Base-by-base conservation (phyloP, 148 eudicot genomes). In the Camellia japonica region DNA sequence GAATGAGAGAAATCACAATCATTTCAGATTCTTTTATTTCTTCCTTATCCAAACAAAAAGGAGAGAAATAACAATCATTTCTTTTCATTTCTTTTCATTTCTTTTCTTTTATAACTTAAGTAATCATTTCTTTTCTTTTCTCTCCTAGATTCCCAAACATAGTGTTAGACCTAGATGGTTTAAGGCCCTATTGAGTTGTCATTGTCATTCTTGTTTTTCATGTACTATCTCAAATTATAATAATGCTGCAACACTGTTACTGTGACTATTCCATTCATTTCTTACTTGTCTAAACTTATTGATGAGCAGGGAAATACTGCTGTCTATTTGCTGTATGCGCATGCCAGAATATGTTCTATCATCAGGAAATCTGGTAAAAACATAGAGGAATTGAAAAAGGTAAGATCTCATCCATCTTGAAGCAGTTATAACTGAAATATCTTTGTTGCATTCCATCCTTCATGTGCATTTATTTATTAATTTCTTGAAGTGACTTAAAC, bases 311-410 rank as follows among this genome's bases (percentile, higher is more conserved):
- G 99, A 83, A 92, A 96, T 79, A 96, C 99, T 71, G 99, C 99
- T 56, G 97, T 95, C n/a, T 95, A 95, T 84, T 80, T 95, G 86
- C 89, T 92, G 55, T 96, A 96, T 87, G 95, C 98, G 38, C 94
- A 93, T 89, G 99, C 99, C 81, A 94, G 98, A 75, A 92, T 96
- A 71, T 91, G 97, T 88, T 93, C 99, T 47, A 96, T 96, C 64
- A 96, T 96, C 82, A 85, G 93, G 86, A 96, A 94, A 83, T 96
- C 98, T 78, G 97, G 98, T 81, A 92, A 90, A 91, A 92, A 92
- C 44, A 80, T 92, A 42, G 95, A 93, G 82, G 91, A 91, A 65
- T 74, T 96, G 71, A 93, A 96, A 84, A 83, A 85, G 89, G 99
- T 92, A 81, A 67, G 88, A 64, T 71, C 49, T 69, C 44, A 47